Base-by-base conservation (phyloP, 208 protist genomes). In the Crithidia fasciculata region DNA sequence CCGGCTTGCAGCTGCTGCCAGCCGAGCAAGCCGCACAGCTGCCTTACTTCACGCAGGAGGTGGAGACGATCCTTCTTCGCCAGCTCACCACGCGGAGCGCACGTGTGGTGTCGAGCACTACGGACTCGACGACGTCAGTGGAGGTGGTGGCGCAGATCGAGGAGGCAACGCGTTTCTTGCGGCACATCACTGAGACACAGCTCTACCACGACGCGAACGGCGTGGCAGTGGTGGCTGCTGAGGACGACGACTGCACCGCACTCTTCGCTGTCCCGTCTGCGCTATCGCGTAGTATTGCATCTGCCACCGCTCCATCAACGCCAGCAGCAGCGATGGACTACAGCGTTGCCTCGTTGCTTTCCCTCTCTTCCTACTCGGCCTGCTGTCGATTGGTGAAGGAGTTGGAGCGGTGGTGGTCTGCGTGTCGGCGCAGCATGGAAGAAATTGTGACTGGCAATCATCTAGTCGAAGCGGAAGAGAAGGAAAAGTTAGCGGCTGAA, bases 1-100 rank as follows among this genome's bases (percentile, higher is more conserved):
- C 66, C 2, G 74, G 74, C 2, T 52, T 78, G 65, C 74, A 78
- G 74, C 66, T 78, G 12, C 45, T 69, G 12, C 52, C 74, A 0
- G 49, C 66, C 0, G 74, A 78, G 74, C 74, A 78, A 41, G 66
- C 60, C 16, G 59, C 52, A 6, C 56, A 61, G 18, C 53, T 78
- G 2, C 74, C 74, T 2, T 36, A 44, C 3, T 78, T 72, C 45
- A 78, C 59, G 2, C 47, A 12, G 12, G 15, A 28, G 7, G 60
- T 78, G 4, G 59, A 69, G n/a, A 18, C 36, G 3, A 36, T 63
- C n/a, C 68, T 72, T 49, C 43, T 55, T 37, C 16, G n/a, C 4
- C 44, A 78, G 28, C 41, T 78, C 5, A 10, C 18, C 39, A 5
- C 37, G n/a, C 49, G 58, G 9, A 37, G 44, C 16, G 52, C 47